These are phyloP conservation scores for Leccinum variicolor DNA, from an alignment of 768 basidiomycete species.

Conservation along the genomic window DNA sequence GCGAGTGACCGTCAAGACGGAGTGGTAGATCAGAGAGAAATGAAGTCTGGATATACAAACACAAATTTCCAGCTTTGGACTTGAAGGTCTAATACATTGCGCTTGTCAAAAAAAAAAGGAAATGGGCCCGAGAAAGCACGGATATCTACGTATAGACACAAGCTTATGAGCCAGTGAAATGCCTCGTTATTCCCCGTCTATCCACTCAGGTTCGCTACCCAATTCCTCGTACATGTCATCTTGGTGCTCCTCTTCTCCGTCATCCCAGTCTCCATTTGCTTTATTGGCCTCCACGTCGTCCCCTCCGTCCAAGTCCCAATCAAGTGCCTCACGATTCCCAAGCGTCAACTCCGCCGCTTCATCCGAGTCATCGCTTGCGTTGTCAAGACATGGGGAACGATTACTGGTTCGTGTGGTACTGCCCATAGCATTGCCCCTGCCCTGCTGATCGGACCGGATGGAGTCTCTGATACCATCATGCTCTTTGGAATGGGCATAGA, in stretches of 20 bases:
- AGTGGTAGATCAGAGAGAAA: slow-evolving; percentile 55
- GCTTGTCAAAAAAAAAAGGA: too few species aligned
- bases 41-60: slow-evolving; percentile 59
- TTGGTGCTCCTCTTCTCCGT: not conserved
- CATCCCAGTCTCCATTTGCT: not conserved
- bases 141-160: too few species aligned
- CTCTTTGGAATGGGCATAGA: not conserved
- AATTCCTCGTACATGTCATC: not conserved
- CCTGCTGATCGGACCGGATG: not conserved
- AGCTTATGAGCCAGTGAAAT: too few species aligned
- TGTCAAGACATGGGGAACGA: not conserved
- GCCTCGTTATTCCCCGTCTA: not conserved
- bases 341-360: not conserved
- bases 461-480: not conserved
- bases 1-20: slow-evolving; percentile 73
- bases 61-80: slow-evolving; percentile 75
- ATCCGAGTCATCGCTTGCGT: not conserved
- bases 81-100: slow-evolving; percentile 20
- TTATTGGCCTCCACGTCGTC: not conserved
- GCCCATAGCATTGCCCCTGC: not conserved
- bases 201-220: not conserved
- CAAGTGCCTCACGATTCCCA: not conserved
- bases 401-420: not conserved
- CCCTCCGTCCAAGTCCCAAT: not conserved
- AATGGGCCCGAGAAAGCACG: too few species aligned